These are phyloP conservation scores for Castanospermum australe DNA, from an alignment of 306 rosid species.

Conservation along the genomic window DNA sequence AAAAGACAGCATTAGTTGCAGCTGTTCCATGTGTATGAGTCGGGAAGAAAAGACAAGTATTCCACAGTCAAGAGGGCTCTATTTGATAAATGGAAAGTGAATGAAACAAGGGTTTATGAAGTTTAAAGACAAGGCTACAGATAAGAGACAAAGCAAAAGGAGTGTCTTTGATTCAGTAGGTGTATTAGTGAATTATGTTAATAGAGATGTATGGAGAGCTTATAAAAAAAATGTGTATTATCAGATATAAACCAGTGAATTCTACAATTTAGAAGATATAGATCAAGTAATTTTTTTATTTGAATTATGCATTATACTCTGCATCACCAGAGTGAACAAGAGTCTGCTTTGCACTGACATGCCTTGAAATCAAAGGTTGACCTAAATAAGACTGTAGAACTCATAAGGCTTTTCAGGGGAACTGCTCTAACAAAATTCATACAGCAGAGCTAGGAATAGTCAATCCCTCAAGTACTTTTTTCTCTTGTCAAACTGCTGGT, in stretches of 20 bases:
- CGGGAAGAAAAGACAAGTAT: background rate
- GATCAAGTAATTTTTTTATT: background rate
- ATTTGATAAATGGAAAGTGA: background rate
- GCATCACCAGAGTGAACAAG: background rate
- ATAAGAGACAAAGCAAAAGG: background rate
- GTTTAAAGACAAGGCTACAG: background rate
- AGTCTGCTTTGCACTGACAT: background rate
- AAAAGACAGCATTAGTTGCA: background rate
- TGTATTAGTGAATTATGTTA: background rate
- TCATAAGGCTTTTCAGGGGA: background rate
- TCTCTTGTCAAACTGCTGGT: slow-evolving; percentile 27
- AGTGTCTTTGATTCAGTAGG: background rate
- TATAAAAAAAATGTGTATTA: background rate
- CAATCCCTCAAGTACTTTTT: background rate
- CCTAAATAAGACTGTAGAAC: background rate
- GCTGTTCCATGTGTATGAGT: background rate
- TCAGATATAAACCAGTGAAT: background rate
- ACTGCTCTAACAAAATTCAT: background rate
- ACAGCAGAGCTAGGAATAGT: background rate
- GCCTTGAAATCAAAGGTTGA: background rate
- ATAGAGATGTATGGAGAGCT: background rate
- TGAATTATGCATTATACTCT: background rate
- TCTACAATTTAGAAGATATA: background rate
- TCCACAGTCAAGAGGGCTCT: background rate
- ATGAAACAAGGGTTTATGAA: background rate